A percentile compares a stretch with the other conserved stretches of the same genome.
phyloP scores from a whole-genome alignment of 805 yeast genomes.

The Clavispora santaluciae region DNA sequence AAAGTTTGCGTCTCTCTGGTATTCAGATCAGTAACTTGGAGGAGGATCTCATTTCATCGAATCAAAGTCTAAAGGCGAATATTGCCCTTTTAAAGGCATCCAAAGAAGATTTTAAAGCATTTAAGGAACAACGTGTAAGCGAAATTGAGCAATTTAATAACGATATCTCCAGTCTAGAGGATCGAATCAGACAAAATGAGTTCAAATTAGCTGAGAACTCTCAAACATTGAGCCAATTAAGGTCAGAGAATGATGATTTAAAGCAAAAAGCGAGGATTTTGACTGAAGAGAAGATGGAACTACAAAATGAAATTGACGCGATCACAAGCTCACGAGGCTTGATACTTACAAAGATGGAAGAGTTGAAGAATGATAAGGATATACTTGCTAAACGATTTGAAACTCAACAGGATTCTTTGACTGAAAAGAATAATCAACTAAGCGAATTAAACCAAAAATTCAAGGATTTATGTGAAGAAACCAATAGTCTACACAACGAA shows the following conservation, averaged over 20 bases:
- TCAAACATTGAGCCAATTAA: not conserved
- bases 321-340: not conserved
- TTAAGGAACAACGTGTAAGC: not conserved
- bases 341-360: not conserved
- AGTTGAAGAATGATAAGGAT: not conserved
- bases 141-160: not conserved
- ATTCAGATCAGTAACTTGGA: not conserved
- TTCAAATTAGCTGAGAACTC: not conserved
- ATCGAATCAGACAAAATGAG: not conserved
- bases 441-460: slow-evolving; percentile 16
- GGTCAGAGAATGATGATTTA: not conserved
- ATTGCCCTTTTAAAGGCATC: not conserved
- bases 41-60: not conserved
- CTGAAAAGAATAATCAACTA: slow-evolving; percentile 19
- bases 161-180: not conserved
- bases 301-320: not conserved
- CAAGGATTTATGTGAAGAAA: slow-evolving; percentile 12
- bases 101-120: not conserved
- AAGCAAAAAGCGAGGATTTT: not conserved
- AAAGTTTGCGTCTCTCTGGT: not conserved
- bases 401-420: not conserved
- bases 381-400: not conserved
- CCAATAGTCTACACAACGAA: slow-evolving; percentile 12
- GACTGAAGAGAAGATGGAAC: slow-evolving; percentile 2
- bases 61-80: not conserved